Percentiles rank a stretch among this genome's conserved stretches.
phyloP scores from a whole-genome alignment of 495 filamentous ascomycete species.

The Stereocaulon alpinum region DNA sequence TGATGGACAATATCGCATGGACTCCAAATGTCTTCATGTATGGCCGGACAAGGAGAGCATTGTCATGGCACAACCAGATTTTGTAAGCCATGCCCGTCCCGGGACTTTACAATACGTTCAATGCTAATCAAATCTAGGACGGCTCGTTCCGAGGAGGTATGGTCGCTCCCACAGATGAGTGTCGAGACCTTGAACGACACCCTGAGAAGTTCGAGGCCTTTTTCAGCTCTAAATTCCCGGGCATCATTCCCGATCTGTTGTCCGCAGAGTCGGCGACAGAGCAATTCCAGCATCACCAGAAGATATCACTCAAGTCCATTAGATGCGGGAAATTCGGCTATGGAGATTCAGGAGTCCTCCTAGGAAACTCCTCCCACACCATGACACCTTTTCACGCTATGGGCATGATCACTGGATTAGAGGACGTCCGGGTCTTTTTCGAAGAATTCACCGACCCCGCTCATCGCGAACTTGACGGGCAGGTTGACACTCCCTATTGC shows the following conservation, averaged over 20 bases:
- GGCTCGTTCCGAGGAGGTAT: constrained; percentile 5
- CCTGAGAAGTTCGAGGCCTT: background rate
- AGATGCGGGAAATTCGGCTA: background rate
- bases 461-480: background rate
- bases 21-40: constrained; percentile 1
- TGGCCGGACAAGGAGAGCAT: constrained; percentile 3
- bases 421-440: constrained; percentile 2
- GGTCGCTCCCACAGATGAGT: background rate
- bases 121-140: background rate
- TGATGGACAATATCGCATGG: background rate
- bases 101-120: background rate
- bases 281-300: background rate
- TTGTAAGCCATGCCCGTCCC: background rate
- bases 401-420: constrained; percentile 7
- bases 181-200: background rate
- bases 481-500: background rate
- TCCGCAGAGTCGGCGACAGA: background rate
- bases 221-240: background rate
- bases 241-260: background rate
- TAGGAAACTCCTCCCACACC: background rate
- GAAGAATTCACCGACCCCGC: constrained; percentile 2
- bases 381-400: constrained; percentile 6
- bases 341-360: background rate
- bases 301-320: background rate
- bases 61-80: background rate